Conservation (phyloP, 2,329 filamentous ascomycete genomes). For the Cladosporium sp. region DNA sequence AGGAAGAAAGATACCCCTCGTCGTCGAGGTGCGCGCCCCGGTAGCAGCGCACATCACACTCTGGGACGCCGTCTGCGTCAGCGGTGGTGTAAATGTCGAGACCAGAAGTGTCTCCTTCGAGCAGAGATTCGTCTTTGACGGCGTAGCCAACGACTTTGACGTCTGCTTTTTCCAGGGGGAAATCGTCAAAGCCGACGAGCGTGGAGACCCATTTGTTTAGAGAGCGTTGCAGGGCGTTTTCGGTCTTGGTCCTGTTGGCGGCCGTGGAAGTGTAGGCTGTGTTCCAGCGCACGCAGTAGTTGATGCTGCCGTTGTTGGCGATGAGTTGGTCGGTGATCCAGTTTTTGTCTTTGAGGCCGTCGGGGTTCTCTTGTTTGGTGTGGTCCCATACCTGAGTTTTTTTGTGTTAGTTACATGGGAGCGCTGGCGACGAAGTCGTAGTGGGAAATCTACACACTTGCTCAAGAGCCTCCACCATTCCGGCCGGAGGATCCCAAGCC, state of each 20-base stretch:
- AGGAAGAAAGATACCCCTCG: slow-evolving; percentile 35
- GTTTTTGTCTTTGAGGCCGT: slow-evolving; percentile 11
- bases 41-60: slow-evolving; percentile 40
- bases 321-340: slow-evolving; percentile 14
- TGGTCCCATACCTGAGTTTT: slow-evolving; percentile 7
- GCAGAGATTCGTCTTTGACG: slow-evolving; percentile 35
- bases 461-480: slow-evolving; percentile 9
- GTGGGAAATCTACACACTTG: not conserved
- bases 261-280: slow-evolving; percentile 34
- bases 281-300: slow-evolving; percentile 46
- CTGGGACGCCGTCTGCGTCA: slow-evolving; percentile 39
- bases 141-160: slow-evolving; percentile 44
- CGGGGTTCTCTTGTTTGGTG: slow-evolving; percentile 9
- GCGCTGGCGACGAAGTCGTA: not conserved
- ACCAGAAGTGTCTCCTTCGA: slow-evolving; percentile 33
- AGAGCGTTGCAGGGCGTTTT: slow-evolving; percentile 32
- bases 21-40: slow-evolving; percentile 42
- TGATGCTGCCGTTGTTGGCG: slow-evolving; percentile 29
- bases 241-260: slow-evolving; percentile 37
- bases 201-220: slow-evolving; percentile 42
- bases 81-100: slow-evolving; percentile 41
- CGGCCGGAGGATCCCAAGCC: slow-evolving; percentile 9
- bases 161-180: slow-evolving; percentile 38
- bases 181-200: slow-evolving; percentile 42
- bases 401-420: not conserved